phyloP scores from a whole-genome alignment of 23 red algal genomes.

The Rhodosorus marinus region DNA sequence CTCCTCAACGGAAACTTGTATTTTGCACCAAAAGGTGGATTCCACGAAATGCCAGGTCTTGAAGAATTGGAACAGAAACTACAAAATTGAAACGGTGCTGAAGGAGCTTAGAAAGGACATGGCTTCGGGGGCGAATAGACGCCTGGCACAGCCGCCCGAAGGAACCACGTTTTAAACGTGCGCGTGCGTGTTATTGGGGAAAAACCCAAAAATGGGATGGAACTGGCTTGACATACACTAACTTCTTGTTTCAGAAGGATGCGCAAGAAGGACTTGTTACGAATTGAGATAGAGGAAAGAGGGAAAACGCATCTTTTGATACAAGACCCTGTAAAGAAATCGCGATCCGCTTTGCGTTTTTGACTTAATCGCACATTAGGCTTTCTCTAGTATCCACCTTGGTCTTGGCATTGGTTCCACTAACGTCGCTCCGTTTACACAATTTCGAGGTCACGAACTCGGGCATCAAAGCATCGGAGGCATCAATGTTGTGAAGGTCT shows the following conservation, averaged over 20 bases:
- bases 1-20: neutral
- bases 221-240: too few relatives aligned
- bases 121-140: slow-evolving; percentile 62
- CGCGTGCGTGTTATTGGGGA: too few relatives aligned
- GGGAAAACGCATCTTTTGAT: too few relatives aligned
- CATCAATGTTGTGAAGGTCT: slow-evolving; percentile 28
- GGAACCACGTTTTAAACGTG: slow-evolving; percentile 59
- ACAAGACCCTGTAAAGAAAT: too few relatives aligned
- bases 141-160: slow-evolving; percentile 72
- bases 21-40: slow-evolving; percentile 24
- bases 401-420: slow-evolving; percentile 39
- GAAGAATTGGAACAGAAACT: neutral
- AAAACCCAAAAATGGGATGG: too few relatives aligned
- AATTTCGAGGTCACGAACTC: slow-evolving; percentile 17
- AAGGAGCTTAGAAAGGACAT: slow-evolving; percentile 88
- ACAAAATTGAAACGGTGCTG: slow-evolving; percentile 14
- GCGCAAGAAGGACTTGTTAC: too few relatives aligned
- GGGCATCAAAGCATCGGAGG: slow-evolving; percentile 57
- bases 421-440: slow-evolving; percentile 39
- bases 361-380: slow-evolving; percentile 80
- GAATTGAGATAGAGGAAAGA: too few relatives aligned
- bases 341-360: too few relatives aligned
- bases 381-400: slow-evolving; percentile 53
- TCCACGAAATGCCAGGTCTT: slow-evolving; percentile 28
- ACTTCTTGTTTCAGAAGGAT: too few relatives aligned